A percentile compares a stretch with the other conserved stretches of the same genome.
phyloP scores from a whole-genome alignment of 2,329 filamentous ascomycete species.

The Conoideocrella luteorostrata region DNA sequence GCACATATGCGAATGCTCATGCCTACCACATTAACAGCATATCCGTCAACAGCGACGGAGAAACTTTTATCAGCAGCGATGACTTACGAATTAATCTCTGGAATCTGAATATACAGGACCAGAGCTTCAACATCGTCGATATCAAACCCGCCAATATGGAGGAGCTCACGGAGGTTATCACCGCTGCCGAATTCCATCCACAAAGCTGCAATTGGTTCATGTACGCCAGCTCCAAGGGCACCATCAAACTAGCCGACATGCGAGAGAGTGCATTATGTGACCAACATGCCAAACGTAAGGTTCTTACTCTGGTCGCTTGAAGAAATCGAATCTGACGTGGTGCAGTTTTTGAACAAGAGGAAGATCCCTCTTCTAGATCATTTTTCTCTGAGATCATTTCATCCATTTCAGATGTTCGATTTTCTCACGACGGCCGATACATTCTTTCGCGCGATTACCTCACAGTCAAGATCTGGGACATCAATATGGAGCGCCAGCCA shows the following conservation, averaged over 20 bases:
- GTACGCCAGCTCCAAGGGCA: constrained; percentile 98
- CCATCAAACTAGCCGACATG: constrained; percentile 98
- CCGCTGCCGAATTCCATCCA: constrained; percentile 94
- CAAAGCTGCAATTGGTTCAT: constrained; percentile 99
- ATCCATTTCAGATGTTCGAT: constrained; percentile 96
- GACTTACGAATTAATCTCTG: constrained; percentile 96
- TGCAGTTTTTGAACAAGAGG: constrained; percentile 95
- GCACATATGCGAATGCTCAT: constrained; percentile 96
- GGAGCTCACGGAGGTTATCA: constrained; percentile 97
- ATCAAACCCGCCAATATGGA: constrained; percentile 99
- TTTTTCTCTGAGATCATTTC: constrained; percentile 99
- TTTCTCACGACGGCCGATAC: constrained; percentile 92
- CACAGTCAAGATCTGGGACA: constrained; percentile 99
- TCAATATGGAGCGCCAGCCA: constrained; percentile 96
- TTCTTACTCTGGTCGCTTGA: not conserved
- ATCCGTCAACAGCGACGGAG: constrained; percentile 98
- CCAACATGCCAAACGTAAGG: constrained; percentile 82
- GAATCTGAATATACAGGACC: constrained; percentile 98
- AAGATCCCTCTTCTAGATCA: constrained; percentile 91
- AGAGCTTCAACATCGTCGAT: constrained; percentile 99
- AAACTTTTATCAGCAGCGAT: constrained; percentile 98
- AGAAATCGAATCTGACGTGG: constrained; percentile 17
- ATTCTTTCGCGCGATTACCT: constrained; percentile 97
- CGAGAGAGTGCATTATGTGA: constrained; percentile 93
- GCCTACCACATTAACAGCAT: constrained; percentile 99